Evolutionary conservation across 2,329 filamentous ascomycete species (phyloP).

Genomic region (Epichloe scottii): DNA sequence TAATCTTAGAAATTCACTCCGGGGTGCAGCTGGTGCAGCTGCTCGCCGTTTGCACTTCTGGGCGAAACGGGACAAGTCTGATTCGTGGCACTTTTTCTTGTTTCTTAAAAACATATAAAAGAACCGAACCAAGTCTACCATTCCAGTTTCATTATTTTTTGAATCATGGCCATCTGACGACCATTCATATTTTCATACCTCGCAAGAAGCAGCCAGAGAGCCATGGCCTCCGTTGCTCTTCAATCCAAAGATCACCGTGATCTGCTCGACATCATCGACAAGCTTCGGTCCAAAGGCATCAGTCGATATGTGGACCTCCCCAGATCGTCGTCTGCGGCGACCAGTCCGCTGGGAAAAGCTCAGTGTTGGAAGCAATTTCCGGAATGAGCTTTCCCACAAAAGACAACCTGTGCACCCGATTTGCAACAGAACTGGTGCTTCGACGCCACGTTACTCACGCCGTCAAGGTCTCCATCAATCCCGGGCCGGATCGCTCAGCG

Average conservation of each 20-base stretch:
- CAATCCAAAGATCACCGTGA: constrained; percentile 7
- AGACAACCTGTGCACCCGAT: constrained; percentile 47
- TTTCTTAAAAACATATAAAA: too few relatives aligned
- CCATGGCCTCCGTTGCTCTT: constrained; percentile 6
- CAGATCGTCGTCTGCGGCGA: constrained; percentile 47
- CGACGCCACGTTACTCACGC: constrained; percentile 25
- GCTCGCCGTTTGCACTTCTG: too few relatives aligned
- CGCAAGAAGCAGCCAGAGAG: neutral
- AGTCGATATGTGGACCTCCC: constrained; percentile 24
- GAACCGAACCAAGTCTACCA: too few relatives aligned
- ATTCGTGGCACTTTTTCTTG: too few relatives aligned
- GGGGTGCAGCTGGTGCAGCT: too few relatives aligned
- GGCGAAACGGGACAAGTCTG: too few relatives aligned
- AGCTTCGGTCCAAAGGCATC: constrained; percentile 8
- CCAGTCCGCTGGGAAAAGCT: constrained; percentile 52
- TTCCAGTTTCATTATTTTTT: too few relatives aligned
- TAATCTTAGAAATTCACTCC: too few relatives aligned
- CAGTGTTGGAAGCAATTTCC: constrained; percentile 52
- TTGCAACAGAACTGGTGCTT: constrained; percentile 49
- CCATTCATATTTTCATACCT: too few relatives aligned
- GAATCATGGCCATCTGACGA: too few relatives aligned
- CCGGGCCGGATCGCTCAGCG: constrained; percentile 16
- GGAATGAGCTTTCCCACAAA: constrained; percentile 46
- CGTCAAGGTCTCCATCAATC: constrained; percentile 21
- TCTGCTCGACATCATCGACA: constrained; percentile 11